Base-by-base conservation (phyloP, 2,329 filamentous ascomycete genomes). In the Allantophomopsis lycopodina region DNA sequence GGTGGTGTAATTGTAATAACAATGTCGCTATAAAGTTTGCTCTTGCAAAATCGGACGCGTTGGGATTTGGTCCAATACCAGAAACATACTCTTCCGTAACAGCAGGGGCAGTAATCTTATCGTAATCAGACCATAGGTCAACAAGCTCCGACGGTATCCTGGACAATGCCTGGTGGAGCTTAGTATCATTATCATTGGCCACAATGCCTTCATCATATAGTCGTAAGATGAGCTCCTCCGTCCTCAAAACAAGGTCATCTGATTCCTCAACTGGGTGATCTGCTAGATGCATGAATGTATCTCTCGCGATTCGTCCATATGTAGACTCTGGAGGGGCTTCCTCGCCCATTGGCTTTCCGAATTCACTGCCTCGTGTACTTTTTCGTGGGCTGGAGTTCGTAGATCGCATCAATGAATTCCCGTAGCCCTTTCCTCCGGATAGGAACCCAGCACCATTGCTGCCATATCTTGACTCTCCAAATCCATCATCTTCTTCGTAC, bases 1-100 rank as follows among this genome's bases (percentile, higher is more conserved):
- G 73, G 58, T 94, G 85, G 50, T 88, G 81, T 41, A 95, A 72
- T 45, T 77, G 77, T 31, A 96, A 69, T 31, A 93, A 68, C 17
- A 95, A 66, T 21, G 76, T 76, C 13, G 82, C 80, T n/a, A 95
- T 56, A 50, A 79, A 94, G 41, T 76, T 72, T 4, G 88, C 87
- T 54, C 89, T 88, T 40, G 78, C 69, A 43, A 86, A 77, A 5
- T 78, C 62, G 4, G 76, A 68, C 2, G 76, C 69, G 30, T 72
- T 61, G 8, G 72, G 62, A 3, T 73, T 75, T 21, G 76, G 82
- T 0, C 79, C 83, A 53, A 86, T 77, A 35, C 73, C 74, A 15
- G 70, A 68, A 32, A 63, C 61, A 39, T 75, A 68, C 51, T 73
- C 73, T 46, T 68, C 66, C 39, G 67, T 64, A 7, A 63, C 60